phyloP scores from a whole-genome alignment of 495 filamentous ascomycete genomes.

The Penicillium simplicissimum region DNA sequence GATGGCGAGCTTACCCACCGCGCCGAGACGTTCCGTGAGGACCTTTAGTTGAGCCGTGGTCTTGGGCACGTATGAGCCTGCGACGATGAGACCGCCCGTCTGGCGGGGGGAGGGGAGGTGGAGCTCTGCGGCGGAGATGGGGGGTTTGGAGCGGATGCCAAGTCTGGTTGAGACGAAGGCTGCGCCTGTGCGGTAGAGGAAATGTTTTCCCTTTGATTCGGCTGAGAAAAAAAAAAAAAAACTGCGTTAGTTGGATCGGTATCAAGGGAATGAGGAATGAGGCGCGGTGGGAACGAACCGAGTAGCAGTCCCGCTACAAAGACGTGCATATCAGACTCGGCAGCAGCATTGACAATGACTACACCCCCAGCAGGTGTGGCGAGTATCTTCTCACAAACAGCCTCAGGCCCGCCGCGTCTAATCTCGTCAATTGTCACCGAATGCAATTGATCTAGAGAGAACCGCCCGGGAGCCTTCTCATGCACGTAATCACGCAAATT shows the following conservation, averaged over 20 bases:
- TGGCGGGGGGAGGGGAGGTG: conserved; percentile 29
- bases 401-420: conserved; percentile 37
- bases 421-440: conserved; percentile 50
- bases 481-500: conserved; percentile 51
- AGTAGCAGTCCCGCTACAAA: conserved; percentile 47
- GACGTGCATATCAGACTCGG: conserved; percentile 55
- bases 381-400: conserved; percentile 42
- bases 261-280: background rate
- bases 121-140: conserved; percentile 45
- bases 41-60: conserved; percentile 51
- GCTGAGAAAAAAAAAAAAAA: too few relatives aligned
- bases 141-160: conserved; percentile 46
- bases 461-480: conserved; percentile 49
- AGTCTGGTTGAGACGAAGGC: conserved; percentile 57
- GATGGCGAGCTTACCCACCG: conserved; percentile 36
- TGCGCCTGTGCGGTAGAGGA: conserved; percentile 54
- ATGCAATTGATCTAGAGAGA: conserved; percentile 31
- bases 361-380: conserved; percentile 36
- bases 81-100: conserved; percentile 52
- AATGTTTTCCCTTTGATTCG: conserved; percentile 46
- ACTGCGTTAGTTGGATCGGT: background rate
- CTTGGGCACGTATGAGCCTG: conserved; percentile 57
- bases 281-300: conserved; percentile 28
- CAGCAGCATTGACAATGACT: conserved; percentile 52
- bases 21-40: conserved; percentile 38